Evolutionary conservation across 768 basidiomycete species (phyloP), one percentile per base, ranked within the genome.

Genomic region (Galerina marginata): DNA sequence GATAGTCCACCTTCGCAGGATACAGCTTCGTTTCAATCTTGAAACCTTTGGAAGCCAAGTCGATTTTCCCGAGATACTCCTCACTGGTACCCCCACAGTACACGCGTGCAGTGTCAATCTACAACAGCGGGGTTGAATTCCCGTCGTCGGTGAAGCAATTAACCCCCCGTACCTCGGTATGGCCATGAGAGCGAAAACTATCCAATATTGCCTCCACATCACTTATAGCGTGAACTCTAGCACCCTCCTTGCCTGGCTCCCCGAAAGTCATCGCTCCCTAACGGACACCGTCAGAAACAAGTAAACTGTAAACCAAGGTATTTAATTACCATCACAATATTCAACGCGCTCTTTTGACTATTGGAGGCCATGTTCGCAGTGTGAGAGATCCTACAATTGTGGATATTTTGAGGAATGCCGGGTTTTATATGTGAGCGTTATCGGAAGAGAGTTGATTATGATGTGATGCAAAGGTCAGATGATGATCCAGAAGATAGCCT

Each of bases 11-110:
- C 11, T 63, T 57, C 47, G 60, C 69, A 0, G 86, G 86, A 60
- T 80, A 81, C 9, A 86, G 79, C 68, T 90, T 90, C 1, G 86
- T 89, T 47, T 87, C 86, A 45, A 89, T 73, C 58, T 79, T 78
- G 33, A 88, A 65, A 0, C 84, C 85, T 36, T 83, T 78, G 38
- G 73, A 70, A 60, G 83, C 74, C 75, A 83, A 82, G 60, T 79
- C 74, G 51, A 82, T 64, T 72, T 83, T 74, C 3, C 83, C 86
- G 12, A 88, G 77, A 62, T 73, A 75, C 49, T 78, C 75, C 66
- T 90, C 86, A 6, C 85, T 84, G 0, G 86, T 86, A 2, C 86
- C 84, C 37, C 77, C 77, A 9, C 72, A 76, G 55, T 88, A 86
- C 9, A 75, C 66, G n/a, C 83, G 76, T 12, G 85, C 80, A 0